Percentiles rank a stretch among this genome's conserved stretches.
These are phyloP conservation scores for Capsella bursapastoris DNA, from an alignment of 345 rosid genomes.

Conservation along the genomic window DNA sequence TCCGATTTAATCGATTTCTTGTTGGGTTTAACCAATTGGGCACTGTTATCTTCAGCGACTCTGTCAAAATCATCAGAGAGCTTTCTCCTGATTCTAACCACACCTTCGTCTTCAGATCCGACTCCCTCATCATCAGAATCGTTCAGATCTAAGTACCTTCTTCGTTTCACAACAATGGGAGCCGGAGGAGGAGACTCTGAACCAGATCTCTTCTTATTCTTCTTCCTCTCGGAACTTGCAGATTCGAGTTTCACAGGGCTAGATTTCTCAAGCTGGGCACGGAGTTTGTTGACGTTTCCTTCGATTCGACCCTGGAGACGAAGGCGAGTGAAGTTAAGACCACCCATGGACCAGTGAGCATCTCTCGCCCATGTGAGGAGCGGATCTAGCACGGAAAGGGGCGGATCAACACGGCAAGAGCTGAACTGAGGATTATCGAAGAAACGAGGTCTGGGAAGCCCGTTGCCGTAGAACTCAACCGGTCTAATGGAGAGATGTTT, in stretches of 20 bases:
- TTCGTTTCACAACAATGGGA: slow-evolving; percentile 60
- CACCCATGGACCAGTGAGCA: slow-evolving; percentile 99
- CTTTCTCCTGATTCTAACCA: slow-evolving; percentile 52
- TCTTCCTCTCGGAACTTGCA: background rate
- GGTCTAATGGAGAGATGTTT: slow-evolving; percentile 49
- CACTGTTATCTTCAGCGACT: slow-evolving; percentile 49
- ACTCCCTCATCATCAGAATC: slow-evolving; percentile 44
- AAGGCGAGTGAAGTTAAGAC: slow-evolving; percentile 79
- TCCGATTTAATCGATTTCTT: background rate
- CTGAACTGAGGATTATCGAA: slow-evolving; percentile 56
- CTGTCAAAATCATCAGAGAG: slow-evolving; percentile 73
- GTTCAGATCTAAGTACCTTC: slow-evolving; percentile 55
- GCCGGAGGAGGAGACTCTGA: slow-evolving; percentile 70
- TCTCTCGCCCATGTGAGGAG: slow-evolving; percentile 87
- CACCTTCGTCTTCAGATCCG: slow-evolving; percentile 34
- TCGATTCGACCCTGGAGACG: slow-evolving; percentile 93
- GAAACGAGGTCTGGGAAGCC: slow-evolving; percentile 92
- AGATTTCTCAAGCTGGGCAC: slow-evolving; percentile 51
- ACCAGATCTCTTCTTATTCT: slow-evolving; percentile 39
- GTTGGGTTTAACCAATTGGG: background rate
- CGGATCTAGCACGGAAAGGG: slow-evolving; percentile 69
- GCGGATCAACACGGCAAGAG: slow-evolving; percentile 72
- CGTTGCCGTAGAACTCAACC: slow-evolving; percentile 80
- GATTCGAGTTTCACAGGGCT: slow-evolving; percentile 13
- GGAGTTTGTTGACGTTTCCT: slow-evolving; percentile 65